These are phyloP conservation scores for Malus domestica DNA, from an alignment of 306 rosid genomes.

Conservation along the genomic window ASM211411v1 NC_041789.1:31784001-31784500, in stretches of 20 bases:
- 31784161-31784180: neutral
- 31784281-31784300: constrained; percentile 89
- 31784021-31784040: neutral
- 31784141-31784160: neutral
- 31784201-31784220: neutral
- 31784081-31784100: neutral
- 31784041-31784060: neutral
- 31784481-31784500: constrained; percentile 20
- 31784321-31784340: constrained; percentile 17
- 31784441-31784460: constrained; percentile 1
- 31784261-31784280: constrained; percentile 67
- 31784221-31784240: constrained; percentile 4
- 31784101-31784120: neutral
- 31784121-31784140: neutral
- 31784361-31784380: neutral
- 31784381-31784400: neutral
- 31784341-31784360: constrained; percentile 9
- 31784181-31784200: neutral
- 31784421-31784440: neutral
- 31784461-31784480: neutral
- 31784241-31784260: constrained; percentile 65
- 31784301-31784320: constrained; percentile 70
- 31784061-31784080: neutral
- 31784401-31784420: neutral
- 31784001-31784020: neutral